These are phyloP conservation scores for Cenchrus americanus DNA, from an alignment of 176 grass and related monocot genomes.

Conservation along the genomic window DNA sequence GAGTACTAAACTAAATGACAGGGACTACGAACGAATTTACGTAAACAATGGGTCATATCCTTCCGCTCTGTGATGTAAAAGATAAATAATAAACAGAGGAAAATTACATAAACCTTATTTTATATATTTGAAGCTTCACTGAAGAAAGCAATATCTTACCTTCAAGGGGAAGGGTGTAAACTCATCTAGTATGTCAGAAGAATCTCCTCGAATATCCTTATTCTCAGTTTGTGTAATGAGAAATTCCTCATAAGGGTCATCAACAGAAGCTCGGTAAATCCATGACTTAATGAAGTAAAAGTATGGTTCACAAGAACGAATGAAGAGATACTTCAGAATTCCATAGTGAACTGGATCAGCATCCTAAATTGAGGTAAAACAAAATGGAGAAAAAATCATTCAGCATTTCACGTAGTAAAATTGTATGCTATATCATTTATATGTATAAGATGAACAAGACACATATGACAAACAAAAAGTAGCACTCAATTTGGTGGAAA, in stretches of 20 bases:
- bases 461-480: conserved; percentile 17
- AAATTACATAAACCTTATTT: neutral
- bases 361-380: conserved; percentile 64
- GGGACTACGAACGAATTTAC: conserved; percentile 1
- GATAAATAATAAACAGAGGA: conserved; percentile 4
- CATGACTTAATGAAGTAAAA: conserved; percentile 93
- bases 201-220: conserved; percentile 45
- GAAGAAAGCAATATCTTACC: conserved; percentile 58
- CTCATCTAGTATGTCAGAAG: conserved; percentile 37
- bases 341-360: conserved; percentile 83
- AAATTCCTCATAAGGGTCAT: conserved; percentile 94
- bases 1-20: conserved; percentile 28
- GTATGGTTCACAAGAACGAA: conserved; percentile 83
- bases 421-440: conserved; percentile 24
- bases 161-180: conserved; percentile 52
- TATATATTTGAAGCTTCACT: conserved; percentile 43
- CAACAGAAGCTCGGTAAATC: conserved; percentile 80
- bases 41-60: neutral
- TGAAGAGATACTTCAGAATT: conserved; percentile 88
- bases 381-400: conserved; percentile 43
- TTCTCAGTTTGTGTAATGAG: conserved; percentile 50
- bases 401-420: neutral
- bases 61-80: conserved; percentile 21
- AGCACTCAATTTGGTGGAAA: conserved; percentile 8
- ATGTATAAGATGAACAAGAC: conserved; percentile 36